Evolutionary conservation across 768 basidiomycete genomes (phyloP).

Genomic region (Asterophora lycoperdoides): DNA sequence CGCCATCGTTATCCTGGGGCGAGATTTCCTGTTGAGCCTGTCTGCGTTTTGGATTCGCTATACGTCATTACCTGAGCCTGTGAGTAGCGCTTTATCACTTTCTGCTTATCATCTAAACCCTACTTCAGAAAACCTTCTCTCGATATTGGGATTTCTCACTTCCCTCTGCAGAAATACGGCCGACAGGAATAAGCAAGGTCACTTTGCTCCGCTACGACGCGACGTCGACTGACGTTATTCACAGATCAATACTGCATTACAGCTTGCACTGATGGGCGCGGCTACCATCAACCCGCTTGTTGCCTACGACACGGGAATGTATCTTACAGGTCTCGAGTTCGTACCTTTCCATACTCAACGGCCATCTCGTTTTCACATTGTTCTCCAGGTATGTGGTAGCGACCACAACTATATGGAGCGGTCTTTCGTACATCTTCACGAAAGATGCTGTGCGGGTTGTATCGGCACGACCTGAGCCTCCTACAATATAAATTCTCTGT

Average conservation of each 20-base stretch:
- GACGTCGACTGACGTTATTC: background rate
- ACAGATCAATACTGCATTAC: conserved; percentile 89
- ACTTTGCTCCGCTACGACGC: background rate
- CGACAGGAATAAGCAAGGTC: conserved; percentile 93
- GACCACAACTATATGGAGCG: conserved; percentile 89
- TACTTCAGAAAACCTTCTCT: conserved; percentile 76
- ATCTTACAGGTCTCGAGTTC: conserved; percentile 72
- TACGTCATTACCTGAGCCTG: conserved; percentile 82
- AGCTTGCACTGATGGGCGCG: conserved; percentile 85
- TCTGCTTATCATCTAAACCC: background rate
- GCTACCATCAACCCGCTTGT: conserved; percentile 84
- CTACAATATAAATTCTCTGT: conserved; percentile 12
- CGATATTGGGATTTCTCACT: conserved; percentile 97
- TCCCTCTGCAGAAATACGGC: conserved; percentile 91
- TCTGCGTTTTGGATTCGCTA: conserved; percentile 94
- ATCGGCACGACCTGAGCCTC: conserved; percentile 31
- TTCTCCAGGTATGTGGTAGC: conserved; percentile 75
- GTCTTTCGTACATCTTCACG: conserved; percentile 74
- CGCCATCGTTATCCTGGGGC: conserved; percentile 80
- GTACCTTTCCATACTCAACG: conserved; percentile 26
- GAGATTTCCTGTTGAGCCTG: conserved; percentile 81
- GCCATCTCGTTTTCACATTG: conserved; percentile 2
- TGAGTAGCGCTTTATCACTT: conserved; percentile 34
- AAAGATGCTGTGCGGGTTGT: conserved; percentile 69
- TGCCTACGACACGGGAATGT: conserved; percentile 49